Evolutionary conservation across 2,329 filamentous ascomycete genomes (phyloP).

Genomic region (Apiospora saccharicola): DNA sequence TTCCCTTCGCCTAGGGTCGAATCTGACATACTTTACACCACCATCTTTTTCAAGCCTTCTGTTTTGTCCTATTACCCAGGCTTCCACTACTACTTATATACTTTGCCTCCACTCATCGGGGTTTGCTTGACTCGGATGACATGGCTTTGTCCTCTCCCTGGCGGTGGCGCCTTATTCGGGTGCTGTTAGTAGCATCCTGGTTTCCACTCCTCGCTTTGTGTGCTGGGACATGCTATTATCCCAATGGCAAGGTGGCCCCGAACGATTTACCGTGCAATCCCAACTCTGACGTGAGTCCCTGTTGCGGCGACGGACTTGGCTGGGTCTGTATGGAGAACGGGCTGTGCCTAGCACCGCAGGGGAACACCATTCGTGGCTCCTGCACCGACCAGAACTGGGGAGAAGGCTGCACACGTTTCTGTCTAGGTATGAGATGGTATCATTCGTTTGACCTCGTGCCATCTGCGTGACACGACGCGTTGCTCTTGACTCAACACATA

Average conservation of each 20-base stretch:
- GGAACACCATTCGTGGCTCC: background rate
- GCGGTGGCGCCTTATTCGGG: background rate
- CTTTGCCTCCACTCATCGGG: background rate
- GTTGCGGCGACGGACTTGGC: conserved; percentile 33
- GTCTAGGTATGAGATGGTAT: background rate
- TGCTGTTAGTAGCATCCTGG: background rate
- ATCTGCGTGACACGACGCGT: too few relatives aligned
- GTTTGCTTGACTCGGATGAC: background rate
- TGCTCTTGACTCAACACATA: too few relatives aligned
- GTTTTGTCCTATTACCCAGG: background rate
- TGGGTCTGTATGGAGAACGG: conserved; percentile 35
- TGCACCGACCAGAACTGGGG: background rate
- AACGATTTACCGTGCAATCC: background rate
- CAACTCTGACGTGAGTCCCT: conserved; percentile 28
- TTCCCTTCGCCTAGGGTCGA: too few relatives aligned
- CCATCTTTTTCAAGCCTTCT: too few relatives aligned
- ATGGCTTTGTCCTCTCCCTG: background rate
- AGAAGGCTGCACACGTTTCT: background rate
- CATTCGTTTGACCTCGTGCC: too few relatives aligned
- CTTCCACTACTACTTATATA: background rate
- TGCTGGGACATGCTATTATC: background rate
- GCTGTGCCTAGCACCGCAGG: conserved; percentile 28
- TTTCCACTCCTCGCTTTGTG: background rate
- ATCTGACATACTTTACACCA: too few relatives aligned
- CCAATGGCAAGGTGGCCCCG: background rate